phyloP scores from a whole-genome alignment of 2,329 filamentous ascomycete genomes.

The Penicillium sp. region DNA sequence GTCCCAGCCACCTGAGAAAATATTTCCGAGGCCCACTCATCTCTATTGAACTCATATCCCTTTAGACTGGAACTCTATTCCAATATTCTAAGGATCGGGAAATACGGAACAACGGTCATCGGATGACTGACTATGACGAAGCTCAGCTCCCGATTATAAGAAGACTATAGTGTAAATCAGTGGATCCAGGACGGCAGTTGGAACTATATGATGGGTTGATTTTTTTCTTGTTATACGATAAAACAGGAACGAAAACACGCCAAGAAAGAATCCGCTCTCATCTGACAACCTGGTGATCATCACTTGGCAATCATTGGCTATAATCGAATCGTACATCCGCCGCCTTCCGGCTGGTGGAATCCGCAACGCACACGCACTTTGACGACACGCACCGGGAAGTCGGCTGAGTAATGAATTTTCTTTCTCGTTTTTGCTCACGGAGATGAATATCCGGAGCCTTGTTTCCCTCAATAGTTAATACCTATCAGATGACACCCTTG shows the following conservation, averaged over 20 bases:
- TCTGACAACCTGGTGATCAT: constrained; percentile 2
- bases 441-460: constrained; percentile 7
- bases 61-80: too few species aligned
- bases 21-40: too few species aligned
- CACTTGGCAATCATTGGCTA: constrained; percentile 9
- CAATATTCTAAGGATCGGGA: not conserved
- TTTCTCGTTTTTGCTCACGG: constrained; percentile 2
- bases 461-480: not conserved
- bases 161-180: not conserved
- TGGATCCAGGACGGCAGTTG: not conserved
- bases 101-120: not conserved
- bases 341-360: not conserved
- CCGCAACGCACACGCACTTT: constrained; percentile 19
- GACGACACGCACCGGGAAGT: constrained; percentile 9
- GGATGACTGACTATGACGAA: not conserved
- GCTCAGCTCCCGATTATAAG: not conserved
- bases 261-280: not conserved
- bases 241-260: not conserved
- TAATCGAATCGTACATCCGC: constrained; percentile 10
- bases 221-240: not conserved
- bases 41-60: too few species aligned
- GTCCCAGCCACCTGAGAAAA: too few species aligned
- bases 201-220: not conserved
- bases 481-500: not conserved
- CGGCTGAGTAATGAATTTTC: constrained; percentile 3